These are phyloP conservation scores for Globisporangium yorkense DNA, from an alignment of 352 stramenopile species.

Conservation along the genomic window DNA sequence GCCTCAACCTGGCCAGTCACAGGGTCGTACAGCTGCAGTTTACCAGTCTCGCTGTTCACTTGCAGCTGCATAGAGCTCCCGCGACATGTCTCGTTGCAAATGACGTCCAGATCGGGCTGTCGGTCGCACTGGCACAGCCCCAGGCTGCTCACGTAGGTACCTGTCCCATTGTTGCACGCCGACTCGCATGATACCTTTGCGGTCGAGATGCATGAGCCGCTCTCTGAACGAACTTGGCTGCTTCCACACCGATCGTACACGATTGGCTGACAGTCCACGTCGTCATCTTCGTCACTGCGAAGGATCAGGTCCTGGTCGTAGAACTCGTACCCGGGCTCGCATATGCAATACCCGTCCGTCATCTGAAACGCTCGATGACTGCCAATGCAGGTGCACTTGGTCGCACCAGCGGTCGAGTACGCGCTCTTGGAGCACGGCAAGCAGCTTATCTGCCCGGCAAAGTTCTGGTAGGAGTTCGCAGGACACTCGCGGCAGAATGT, in stretches of 20 bases:
- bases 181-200: conserved; percentile 37
- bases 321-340: conserved; percentile 88
- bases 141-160: conserved; percentile 66
- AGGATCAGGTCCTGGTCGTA: conserved; percentile 85
- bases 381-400: conserved; percentile 77
- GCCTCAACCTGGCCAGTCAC: conserved; percentile 19
- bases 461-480: conserved; percentile 76
- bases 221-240: conserved; percentile 67
- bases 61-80: conserved; percentile 40
- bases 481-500: conserved; percentile 64
- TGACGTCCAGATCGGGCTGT: conserved; percentile 56
- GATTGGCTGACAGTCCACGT: conserved; percentile 89
- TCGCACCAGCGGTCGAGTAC: conserved; percentile 43
- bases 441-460: conserved; percentile 56
- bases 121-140: conserved; percentile 87
- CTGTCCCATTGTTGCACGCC: conserved; percentile 62
- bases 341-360: conserved; percentile 89
- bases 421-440: conserved; percentile 85
- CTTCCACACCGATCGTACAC: conserved; percentile 83
- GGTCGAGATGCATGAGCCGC: conserved; percentile 55
- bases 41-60: conserved; percentile 45
- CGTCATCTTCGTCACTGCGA: conserved; percentile 75
- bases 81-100: conserved; percentile 81
- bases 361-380: conserved; percentile 89
- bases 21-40: conserved; percentile 64